A percentile compares a stretch with the other conserved stretches of the same genome.
Evolutionary conservation across 2,329 filamentous ascomycete genomes (phyloP).

Genomic region (Alternaria solani): DNA sequence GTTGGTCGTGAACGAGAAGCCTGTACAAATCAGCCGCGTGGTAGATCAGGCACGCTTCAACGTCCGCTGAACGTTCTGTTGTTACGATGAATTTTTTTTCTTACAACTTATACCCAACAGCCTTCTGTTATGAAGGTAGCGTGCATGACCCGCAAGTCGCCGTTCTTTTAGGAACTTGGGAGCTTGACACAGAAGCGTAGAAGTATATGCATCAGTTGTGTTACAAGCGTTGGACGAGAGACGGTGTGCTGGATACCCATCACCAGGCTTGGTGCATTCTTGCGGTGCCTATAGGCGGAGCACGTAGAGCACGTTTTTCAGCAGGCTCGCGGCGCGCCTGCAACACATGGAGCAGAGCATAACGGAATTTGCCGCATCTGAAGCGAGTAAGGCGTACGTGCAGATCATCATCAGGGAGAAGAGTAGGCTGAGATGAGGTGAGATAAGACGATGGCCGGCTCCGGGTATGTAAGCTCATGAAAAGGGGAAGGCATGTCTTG

Average conservation of each 20-base stretch:
- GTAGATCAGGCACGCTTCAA: neutral
- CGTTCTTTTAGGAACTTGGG: neutral
- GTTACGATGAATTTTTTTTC: neutral
- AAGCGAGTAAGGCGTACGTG: neutral
- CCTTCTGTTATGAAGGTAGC: neutral
- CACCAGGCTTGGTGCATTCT: neutral
- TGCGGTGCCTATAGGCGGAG: neutral
- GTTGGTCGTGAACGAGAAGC: neutral
- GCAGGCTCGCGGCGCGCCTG: neutral
- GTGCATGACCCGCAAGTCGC: neutral
- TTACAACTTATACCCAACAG: neutral
- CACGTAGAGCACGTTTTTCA: neutral
- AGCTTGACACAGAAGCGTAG: neutral
- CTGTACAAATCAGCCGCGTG: neutral
- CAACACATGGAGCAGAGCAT: neutral
- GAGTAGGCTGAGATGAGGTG: neutral
- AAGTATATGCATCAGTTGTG: neutral
- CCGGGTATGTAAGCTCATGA: neutral
- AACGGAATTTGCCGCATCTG: neutral
- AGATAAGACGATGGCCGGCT: neutral
- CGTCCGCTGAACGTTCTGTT: conserved; percentile 1
- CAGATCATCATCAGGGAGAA: neutral
- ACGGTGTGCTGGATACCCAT: neutral
- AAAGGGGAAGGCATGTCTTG: neutral
- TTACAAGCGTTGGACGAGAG: neutral